Evolutionary conservation across 805 yeast species (phyloP), one percentile per base, ranked within the genome.

Genomic region (Metschnikowia reukaufii): DNA sequence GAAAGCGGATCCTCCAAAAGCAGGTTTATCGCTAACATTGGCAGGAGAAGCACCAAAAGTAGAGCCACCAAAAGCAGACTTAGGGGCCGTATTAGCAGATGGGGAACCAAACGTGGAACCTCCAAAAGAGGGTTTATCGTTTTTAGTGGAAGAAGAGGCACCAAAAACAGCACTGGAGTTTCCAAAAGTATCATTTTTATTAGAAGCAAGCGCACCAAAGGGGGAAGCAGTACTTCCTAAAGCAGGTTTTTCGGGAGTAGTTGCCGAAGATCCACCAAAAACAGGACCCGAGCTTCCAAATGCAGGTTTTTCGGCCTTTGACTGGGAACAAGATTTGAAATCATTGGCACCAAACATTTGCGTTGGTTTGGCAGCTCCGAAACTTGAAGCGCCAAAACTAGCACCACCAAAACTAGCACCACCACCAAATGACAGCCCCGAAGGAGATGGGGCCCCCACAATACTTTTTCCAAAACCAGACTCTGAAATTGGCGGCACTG

Each of bases 311-410:
- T 37, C 38, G 16, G 29, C 13, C 17, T 39, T 39, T 7, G 43
- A 6, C 41, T 18, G 33, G 12, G 17, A 3, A 15, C 39, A 31
- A 13, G 36, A 6, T 30, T 39, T 33, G 39, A 45, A 45, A 15
- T 41, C 49, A 19, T 17, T 23, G 7, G 49, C 36, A 23, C 42
- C 49, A 15, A 45, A 45, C 45, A 41, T 40, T 5, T 45, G 43
- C n/a, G 29, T 35, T 3, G 43, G 10, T 5, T 27, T 25, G 23
- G 21, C 15, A 19, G 47, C 32, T 10, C 60, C 59, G 37, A 55
- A 52, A 4, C 58, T 45, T 7, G 59, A 44, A 9, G 60, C 38
- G 9, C 51, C 53, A 12, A 47, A n/a, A n/a, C n/a, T n/a, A n/a
- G n/a, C n/a, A n/a, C n/a, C n/a, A n/a, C n/a, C n/a, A n/a, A n/a